These are phyloP conservation scores for Gastrolobium bilobum DNA, from an alignment of 306 rosid genomes.

Conservation along the genomic window DNA sequence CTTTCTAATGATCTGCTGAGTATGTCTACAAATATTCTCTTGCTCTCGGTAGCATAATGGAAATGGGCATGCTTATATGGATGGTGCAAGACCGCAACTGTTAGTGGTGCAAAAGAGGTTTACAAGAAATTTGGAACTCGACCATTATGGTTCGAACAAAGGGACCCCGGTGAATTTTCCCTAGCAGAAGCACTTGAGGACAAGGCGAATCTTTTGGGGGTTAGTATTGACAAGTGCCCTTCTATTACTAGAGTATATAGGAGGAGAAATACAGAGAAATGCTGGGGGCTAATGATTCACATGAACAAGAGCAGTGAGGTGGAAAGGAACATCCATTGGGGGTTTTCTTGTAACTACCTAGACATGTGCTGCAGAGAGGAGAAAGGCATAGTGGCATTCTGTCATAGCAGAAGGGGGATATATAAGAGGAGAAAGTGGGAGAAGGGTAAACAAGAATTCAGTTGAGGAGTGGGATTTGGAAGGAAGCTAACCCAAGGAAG, in stretches of 20 bases:
- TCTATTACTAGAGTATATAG: not conserved
- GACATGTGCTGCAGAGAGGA: not conserved
- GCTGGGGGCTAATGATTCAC: not conserved
- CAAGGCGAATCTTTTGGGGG: no score
- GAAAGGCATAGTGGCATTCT: not conserved
- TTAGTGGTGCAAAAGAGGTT: no score
- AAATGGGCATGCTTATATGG: no score
- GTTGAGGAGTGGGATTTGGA: not conserved
- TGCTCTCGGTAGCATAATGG: no score
- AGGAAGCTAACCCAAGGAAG: not conserved
- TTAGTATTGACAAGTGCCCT: no score
- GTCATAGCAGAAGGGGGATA: not conserved
- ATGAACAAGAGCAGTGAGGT: not conserved
- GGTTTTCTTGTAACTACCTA: not conserved
- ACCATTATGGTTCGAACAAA: no score
- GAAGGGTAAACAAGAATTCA: not conserved
- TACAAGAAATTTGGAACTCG: no score
- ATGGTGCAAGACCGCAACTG: no score
- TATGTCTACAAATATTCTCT: conserved; percentile 48
- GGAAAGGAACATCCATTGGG: conserved; percentile 3
- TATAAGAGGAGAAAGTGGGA: not conserved
- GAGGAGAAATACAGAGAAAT: not conserved
- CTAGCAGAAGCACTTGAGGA: no score
- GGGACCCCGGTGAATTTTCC: no score
- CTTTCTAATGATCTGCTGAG: conserved; percentile 69